Evolutionary conservation across 768 basidiomycete species (phyloP).

Genomic region (Pisolithus sp.): DNA sequence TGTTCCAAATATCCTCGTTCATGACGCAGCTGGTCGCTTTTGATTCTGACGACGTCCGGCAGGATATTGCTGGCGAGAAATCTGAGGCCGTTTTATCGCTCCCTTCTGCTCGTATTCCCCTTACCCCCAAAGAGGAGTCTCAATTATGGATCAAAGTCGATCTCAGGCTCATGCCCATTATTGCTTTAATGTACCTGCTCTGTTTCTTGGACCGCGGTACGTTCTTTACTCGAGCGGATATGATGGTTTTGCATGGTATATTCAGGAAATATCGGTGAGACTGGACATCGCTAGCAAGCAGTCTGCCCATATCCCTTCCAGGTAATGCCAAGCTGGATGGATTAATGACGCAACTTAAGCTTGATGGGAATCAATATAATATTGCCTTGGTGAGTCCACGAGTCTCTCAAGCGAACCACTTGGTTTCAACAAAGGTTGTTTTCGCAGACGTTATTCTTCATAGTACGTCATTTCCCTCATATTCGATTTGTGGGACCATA

Average conservation of each 20-base stretch:
- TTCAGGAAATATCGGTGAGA: conserved; percentile 2
- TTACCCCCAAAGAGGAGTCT: conserved; percentile 42
- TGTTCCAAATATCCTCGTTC: too few relatives aligned
- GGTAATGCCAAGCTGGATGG: conserved; percentile 64
- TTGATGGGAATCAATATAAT: conserved; percentile 55
- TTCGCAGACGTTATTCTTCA: conserved; percentile 57
- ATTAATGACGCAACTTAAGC: conserved; percentile 43
- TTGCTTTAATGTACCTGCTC: conserved; percentile 52
- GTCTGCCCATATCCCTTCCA: background rate
- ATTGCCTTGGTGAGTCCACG: conserved; percentile 48
- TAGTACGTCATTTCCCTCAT: conserved; percentile 33
- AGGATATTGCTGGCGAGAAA: too few relatives aligned
- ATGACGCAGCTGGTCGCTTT: too few relatives aligned
- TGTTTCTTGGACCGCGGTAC: conserved; percentile 57
- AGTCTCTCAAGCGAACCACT: background rate
- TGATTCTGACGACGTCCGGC: too few relatives aligned
- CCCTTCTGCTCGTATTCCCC: background rate
- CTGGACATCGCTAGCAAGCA: background rate
- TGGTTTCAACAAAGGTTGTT: background rate
- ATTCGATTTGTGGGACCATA: too few relatives aligned
- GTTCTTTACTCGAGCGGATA: conserved; percentile 1
- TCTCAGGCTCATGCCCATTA: conserved; percentile 46
- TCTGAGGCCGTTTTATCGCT: too few relatives aligned
- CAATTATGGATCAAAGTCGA: conserved; percentile 53
- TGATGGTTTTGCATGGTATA: background rate